Evolutionary conservation across 331 rosid genomes (phyloP).

Genomic region (Acacia pycnantha): DNA sequence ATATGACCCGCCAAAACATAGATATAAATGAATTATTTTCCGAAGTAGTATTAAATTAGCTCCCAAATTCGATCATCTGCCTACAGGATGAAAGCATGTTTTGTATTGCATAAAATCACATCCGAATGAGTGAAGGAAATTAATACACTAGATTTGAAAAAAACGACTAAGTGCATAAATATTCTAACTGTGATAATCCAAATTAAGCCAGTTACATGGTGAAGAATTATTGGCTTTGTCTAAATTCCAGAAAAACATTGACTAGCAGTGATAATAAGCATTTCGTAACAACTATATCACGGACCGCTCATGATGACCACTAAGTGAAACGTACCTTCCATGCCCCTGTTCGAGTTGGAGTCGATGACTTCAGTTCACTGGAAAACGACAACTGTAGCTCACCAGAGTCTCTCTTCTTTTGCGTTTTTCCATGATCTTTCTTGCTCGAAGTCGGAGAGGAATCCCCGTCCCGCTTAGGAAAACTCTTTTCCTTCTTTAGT

Average conservation of each 20-base stretch:
- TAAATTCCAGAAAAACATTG: background rate
- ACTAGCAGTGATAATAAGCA: background rate
- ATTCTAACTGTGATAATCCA: background rate
- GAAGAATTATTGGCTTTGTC: background rate
- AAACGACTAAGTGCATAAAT: conserved; percentile 6
- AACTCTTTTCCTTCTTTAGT: conserved; percentile 37
- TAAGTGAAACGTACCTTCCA: conserved; percentile 44
- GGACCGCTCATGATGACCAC: background rate
- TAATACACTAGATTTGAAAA: background rate
- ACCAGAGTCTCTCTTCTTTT: conserved; percentile 27
- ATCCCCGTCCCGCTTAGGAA: conserved; percentile 29
- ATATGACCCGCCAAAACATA: too few relatives aligned
- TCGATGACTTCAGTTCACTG: conserved; percentile 41
- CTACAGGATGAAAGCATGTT: background rate
- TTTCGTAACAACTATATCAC: background rate
- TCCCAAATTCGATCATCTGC: background rate
- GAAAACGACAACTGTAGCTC: conserved; percentile 39
- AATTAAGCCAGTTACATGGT: background rate
- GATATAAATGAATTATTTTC: conserved; percentile 5
- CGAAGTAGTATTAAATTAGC: background rate
- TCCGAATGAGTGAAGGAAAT: background rate
- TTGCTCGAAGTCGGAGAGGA: conserved; percentile 33
- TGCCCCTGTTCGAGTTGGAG: conserved; percentile 36
- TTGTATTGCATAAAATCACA: background rate
- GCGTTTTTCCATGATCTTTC: conserved; percentile 27